Conservation (phyloP, 2,329 filamentous ascomycete genomes). For the Sphaerulina vaccinii region DNA sequence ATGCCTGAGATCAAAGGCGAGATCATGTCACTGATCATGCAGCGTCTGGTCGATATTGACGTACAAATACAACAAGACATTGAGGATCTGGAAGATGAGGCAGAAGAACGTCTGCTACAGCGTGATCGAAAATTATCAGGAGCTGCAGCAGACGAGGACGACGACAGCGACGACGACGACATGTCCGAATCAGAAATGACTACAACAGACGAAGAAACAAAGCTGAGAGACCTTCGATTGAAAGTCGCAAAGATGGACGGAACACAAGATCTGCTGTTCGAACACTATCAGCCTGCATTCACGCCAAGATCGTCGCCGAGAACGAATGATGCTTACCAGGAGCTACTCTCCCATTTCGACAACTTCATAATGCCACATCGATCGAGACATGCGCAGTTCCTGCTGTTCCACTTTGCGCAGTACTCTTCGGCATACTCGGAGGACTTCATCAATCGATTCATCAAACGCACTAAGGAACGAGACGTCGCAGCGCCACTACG, state of each 20-base stretch:
- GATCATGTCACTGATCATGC: constrained; percentile 78
- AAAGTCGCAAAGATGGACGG: constrained; percentile 89
- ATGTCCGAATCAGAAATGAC: constrained; percentile 62
- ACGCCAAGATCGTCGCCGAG: constrained; percentile 58
- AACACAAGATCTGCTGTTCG: constrained; percentile 84
- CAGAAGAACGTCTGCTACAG: constrained; percentile 71
- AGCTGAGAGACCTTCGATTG: constrained; percentile 70
- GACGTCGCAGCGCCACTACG: constrained; percentile 74
- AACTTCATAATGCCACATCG: constrained; percentile 86
- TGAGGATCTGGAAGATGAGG: constrained; percentile 87
- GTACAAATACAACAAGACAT: constrained; percentile 92
- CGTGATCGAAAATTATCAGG: constrained; percentile 45
- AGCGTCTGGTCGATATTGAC: constrained; percentile 88
- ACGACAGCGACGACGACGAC: constrained; percentile 68
- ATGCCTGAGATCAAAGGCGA: constrained; percentile 74
- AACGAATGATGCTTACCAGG: constrained; percentile 71
- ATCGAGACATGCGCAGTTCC: constrained; percentile 89
- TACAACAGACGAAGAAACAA: constrained; percentile 56
- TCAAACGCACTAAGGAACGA: constrained; percentile 75
- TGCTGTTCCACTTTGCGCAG: constrained; percentile 94
- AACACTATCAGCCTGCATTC: constrained; percentile 74
- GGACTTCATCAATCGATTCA: constrained; percentile 78
- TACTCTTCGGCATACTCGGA: constrained; percentile 74
- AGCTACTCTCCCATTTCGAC: constrained; percentile 80
- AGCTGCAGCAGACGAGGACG: constrained; percentile 50